phyloP scores from a whole-genome alignment of 768 basidiomycete genomes.

The Collybiopsis confluens region DNA sequence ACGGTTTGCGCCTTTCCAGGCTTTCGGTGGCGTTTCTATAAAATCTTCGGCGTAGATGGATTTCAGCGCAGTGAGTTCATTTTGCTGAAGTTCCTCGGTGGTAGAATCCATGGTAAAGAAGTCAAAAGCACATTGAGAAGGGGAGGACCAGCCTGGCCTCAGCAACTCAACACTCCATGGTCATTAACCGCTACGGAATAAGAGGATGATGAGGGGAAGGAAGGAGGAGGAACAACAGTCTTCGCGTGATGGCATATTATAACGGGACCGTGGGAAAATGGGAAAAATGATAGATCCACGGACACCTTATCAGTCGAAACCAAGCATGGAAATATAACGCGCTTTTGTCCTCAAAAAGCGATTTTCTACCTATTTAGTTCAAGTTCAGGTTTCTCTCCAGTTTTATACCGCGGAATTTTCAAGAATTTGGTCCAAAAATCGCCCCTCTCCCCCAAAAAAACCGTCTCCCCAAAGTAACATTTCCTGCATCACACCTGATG shows the following conservation, averaged over 20 bases:
- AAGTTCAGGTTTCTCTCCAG: too few species aligned
- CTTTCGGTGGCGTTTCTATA: constrained; percentile 67
- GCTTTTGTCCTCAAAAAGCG: too few species aligned
- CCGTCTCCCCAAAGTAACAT: too few species aligned
- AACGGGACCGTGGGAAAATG: neutral
- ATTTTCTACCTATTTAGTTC: too few species aligned
- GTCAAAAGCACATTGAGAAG: constrained; percentile 9
- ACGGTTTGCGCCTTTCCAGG: constrained; percentile 75
- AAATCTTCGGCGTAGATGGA: constrained; percentile 82
- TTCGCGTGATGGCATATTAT: neutral
- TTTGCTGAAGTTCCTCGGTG: constrained; percentile 53
- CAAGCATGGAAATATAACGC: too few species aligned
- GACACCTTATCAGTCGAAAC: too few species aligned
- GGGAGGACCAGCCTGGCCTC: constrained; percentile 7
- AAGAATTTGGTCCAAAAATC: too few species aligned
- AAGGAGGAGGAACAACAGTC: neutral
- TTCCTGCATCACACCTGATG: too few species aligned
- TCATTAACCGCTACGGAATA: constrained; percentile 5
- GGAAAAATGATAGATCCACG: too few species aligned
- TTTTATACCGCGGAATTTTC: too few species aligned
- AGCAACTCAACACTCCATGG: constrained; percentile 10
- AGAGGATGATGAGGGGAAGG: neutral
- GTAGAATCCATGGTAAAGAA: constrained; percentile 58
- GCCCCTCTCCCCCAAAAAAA: too few species aligned
- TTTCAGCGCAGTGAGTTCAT: constrained; percentile 74